Conservation (phyloP, 352 stramenopile genomes). For the Phytophthora constricta region DNA sequence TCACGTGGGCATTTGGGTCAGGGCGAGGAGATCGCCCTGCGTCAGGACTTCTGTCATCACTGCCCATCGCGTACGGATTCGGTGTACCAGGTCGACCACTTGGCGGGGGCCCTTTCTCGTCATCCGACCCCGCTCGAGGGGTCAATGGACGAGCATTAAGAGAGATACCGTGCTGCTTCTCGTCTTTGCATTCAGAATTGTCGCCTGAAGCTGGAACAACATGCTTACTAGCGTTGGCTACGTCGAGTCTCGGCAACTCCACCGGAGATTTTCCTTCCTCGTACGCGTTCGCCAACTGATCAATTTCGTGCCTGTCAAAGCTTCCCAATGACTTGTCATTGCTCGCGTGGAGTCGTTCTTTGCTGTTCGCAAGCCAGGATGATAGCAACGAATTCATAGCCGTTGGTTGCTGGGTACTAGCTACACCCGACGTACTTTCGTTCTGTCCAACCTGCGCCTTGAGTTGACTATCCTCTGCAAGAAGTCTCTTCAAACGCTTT, state of each 20-base stretch:
- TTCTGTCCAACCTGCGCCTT: neutral
- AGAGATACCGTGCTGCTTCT: slow-evolving; percentile 8
- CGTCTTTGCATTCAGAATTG: slow-evolving; percentile 1
- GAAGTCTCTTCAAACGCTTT: slow-evolving; percentile 50
- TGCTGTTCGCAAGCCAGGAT: slow-evolving; percentile 22
- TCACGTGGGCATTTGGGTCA: slow-evolving; percentile 39
- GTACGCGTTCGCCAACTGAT: slow-evolving; percentile 67
- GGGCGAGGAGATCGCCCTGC: slow-evolving; percentile 53
- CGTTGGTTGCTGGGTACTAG: neutral
- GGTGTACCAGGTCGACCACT: slow-evolving; percentile 14
- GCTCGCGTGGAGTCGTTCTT: slow-evolving; percentile 11
- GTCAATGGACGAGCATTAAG: slow-evolving; percentile 17
- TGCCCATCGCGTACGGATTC: slow-evolving; percentile 12
- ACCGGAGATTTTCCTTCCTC: slow-evolving; percentile 39
- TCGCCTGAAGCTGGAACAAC: neutral
- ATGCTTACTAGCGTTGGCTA: slow-evolving; percentile 1
- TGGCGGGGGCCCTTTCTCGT: slow-evolving; percentile 1
- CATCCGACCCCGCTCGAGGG: slow-evolving; percentile 6
- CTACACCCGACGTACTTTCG: neutral
- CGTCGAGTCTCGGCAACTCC: neutral
- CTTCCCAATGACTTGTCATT: slow-evolving; percentile 26
- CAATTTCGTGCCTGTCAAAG: slow-evolving; percentile 59
- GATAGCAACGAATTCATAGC: slow-evolving; percentile 14
- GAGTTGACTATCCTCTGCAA: slow-evolving; percentile 19
- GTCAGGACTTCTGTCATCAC: slow-evolving; percentile 14